Base-by-base conservation (phyloP, 305 asterid species). In the Rubia balearica region DNA sequence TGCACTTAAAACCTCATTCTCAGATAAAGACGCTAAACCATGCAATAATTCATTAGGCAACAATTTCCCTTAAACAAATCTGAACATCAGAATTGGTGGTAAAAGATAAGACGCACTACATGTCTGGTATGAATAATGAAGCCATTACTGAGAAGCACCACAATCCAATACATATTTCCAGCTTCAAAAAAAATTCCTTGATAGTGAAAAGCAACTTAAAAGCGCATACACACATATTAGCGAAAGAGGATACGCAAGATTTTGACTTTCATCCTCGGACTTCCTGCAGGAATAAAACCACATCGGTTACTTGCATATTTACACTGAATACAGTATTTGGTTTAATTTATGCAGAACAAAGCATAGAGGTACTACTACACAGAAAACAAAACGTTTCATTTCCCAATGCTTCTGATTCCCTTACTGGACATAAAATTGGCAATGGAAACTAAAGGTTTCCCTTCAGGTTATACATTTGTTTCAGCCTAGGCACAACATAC, bases 241-340 rank as follows among this genome's bases (percentile, higher is more conserved):
- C 36, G n/a, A 73, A 13, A 61, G 78, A 90, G 97, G 93, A 88
- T 90, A 88, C 96, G 85, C 48, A 88, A 62, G 76, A 88, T 84
- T 84, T 88, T 90, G 76, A 88, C 97, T 77, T 88, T 88, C 97
- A 90, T 88, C 74, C 71, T 77, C 82, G 75, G 65, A 55, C 59
- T 42, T 46, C 85, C 95, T 85, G 90, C 83, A 81, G 75, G 73
- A 49, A 40, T 11, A 27, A 68, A 53, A 49, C 45, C 46, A 19
- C 6, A 65, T 40, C 17, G n/a, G 51, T 64, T 41, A 64, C 68
- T 7, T 40, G 68, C 68, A 45, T 41, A n/a, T 41, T 13, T 64
- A 41, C 33, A 64, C 30, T 41, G 33, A 17, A 40, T 61, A n/a
- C 43, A 11, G 30, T 49, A 49, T 49, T 11, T 16, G 56, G 56